Evolutionary conservation across 306 rosid species (phyloP).

Genomic region (Geum urbanum): DNA sequence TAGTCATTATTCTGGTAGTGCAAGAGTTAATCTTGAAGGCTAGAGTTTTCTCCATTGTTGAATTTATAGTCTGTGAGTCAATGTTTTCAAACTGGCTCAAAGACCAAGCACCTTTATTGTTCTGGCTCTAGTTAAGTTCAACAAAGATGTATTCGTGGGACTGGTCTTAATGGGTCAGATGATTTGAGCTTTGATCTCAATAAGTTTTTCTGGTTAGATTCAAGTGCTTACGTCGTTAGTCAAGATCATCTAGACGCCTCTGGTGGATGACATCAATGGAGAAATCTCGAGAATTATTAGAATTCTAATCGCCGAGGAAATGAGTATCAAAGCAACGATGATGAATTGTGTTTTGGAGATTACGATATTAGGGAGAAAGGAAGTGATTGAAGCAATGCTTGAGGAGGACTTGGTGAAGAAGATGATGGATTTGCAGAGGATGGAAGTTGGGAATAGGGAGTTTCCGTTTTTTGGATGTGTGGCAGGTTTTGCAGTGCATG

Average conservation of each 20-base stretch:
- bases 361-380: slow-evolving; percentile 46
- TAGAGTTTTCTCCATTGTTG: slow-evolving; percentile 20
- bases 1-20: no score
- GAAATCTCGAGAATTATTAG: slow-evolving; percentile 37
- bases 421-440: slow-evolving; percentile 53
- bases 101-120: slow-evolving; percentile 45
- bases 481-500: slow-evolving; percentile 45
- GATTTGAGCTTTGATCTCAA: slow-evolving; percentile 29
- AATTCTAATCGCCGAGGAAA: slow-evolving; percentile 27
- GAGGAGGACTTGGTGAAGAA: slow-evolving; percentile 36
- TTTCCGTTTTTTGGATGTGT: slow-evolving; percentile 45
- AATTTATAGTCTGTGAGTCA: slow-evolving; percentile 26
- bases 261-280: slow-evolving; percentile 52
- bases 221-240: slow-evolving; percentile 41
- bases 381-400: slow-evolving; percentile 53
- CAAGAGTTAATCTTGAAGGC: slow-evolving; percentile 26
- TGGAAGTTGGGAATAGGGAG: slow-evolving; percentile 3
- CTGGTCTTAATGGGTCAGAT: slow-evolving; percentile 68
- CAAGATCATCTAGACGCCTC: slow-evolving; percentile 38
- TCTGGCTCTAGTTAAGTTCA: slow-evolving; percentile 48
- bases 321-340: slow-evolving; percentile 28
- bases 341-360: slow-evolving; percentile 52
- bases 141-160: slow-evolving; percentile 65
- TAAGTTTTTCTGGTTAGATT: slow-evolving; percentile 36
- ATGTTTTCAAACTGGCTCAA: slow-evolving; percentile 32